Evolutionary conservation across 73 alveolate genomes (phyloP).

Genomic region (Paramecium biaurelia): DNA sequence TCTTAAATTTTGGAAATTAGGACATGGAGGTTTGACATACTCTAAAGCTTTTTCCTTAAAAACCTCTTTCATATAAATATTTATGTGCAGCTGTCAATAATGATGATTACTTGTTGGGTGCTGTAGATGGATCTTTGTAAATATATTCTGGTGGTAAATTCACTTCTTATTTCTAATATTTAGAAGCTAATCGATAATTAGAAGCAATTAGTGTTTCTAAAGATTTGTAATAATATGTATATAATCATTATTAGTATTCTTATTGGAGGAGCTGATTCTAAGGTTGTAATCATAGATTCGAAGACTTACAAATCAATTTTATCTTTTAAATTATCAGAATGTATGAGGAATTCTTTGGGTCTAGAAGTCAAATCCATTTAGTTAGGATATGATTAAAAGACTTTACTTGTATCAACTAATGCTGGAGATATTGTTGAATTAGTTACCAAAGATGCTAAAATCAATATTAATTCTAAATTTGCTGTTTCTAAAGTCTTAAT

Average conservation of each 20-base stretch:
- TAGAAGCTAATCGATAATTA: background rate
- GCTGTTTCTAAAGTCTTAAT: slow-evolving; percentile 22
- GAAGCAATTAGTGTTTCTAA: background rate
- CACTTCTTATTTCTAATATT: background rate
- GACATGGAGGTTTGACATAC: background rate
- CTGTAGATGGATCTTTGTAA: slow-evolving; percentile 53
- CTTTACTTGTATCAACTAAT: slow-evolving; percentile 83
- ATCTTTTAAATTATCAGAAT: slow-evolving; percentile 27
- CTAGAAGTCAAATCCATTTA: slow-evolving; percentile 82
- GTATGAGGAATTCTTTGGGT: slow-evolving; percentile 46
- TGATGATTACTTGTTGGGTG: slow-evolving; percentile 60
- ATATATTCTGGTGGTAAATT: slow-evolving; percentile 10
- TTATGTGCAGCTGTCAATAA: background rate
- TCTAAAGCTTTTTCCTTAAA: background rate
- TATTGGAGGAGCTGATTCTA: slow-evolving; percentile 93
- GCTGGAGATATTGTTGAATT: slow-evolving; percentile 91
- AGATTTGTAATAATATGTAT: background rate
- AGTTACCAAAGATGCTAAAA: slow-evolving; percentile 61
- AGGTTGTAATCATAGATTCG: slow-evolving; percentile 68
- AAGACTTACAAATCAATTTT: slow-evolving; percentile 57
- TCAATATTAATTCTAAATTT: slow-evolving; percentile 38
- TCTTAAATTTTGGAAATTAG: slow-evolving; percentile 62
- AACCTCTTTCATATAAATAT: background rate
- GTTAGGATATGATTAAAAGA: slow-evolving; percentile 61
- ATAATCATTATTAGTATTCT: slow-evolving; percentile 64